These are phyloP conservation scores for Oehlia diaphana DNA, from an alignment of 192 early-diverging fungal species.

Conservation along the genomic window DNA sequence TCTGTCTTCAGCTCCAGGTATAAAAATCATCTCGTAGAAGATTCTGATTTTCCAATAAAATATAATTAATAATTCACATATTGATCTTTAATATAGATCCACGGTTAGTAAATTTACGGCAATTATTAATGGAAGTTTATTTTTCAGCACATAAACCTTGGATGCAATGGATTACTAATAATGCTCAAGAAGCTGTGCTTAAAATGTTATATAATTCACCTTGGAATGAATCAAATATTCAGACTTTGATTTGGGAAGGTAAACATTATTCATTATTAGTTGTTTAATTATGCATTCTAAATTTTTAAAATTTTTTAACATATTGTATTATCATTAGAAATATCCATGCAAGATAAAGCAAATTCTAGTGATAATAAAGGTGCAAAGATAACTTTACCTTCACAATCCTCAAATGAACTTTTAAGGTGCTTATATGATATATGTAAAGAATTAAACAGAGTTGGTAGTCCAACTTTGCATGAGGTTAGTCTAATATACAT, in stretches of 20 bases:
- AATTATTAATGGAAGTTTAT: conserved; percentile 39
- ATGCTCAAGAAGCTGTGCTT: conserved; percentile 32
- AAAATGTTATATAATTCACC: conserved; percentile 30
- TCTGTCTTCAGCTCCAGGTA: conserved; percentile 15
- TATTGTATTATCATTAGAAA: not conserved
- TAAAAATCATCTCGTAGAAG: not conserved
- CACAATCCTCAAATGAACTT: conserved; percentile 42
- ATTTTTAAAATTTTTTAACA: too few species aligned
- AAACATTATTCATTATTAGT: conserved; percentile 9
- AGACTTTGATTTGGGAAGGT: conserved; percentile 53
- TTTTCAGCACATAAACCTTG: conserved; percentile 44
- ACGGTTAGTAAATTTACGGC: conserved; percentile 34
- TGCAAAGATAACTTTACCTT: conserved; percentile 41
- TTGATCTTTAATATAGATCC: conserved; percentile 30
- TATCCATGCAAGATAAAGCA: conserved; percentile 6
- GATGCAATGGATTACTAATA: conserved; percentile 35
- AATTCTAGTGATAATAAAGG: not conserved
- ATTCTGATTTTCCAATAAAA: too few species aligned
- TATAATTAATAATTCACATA: too few species aligned
- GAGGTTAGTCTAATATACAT: conserved; percentile 35
- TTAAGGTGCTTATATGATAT: conserved; percentile 44
- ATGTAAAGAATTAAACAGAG: conserved; percentile 46
- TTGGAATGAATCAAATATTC: conserved; percentile 46
- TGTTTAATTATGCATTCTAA: not conserved
- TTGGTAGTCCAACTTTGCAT: conserved; percentile 48